Base-by-base conservation (phyloP, 345 rosid genomes). In the Corymbia maculata region DNA sequence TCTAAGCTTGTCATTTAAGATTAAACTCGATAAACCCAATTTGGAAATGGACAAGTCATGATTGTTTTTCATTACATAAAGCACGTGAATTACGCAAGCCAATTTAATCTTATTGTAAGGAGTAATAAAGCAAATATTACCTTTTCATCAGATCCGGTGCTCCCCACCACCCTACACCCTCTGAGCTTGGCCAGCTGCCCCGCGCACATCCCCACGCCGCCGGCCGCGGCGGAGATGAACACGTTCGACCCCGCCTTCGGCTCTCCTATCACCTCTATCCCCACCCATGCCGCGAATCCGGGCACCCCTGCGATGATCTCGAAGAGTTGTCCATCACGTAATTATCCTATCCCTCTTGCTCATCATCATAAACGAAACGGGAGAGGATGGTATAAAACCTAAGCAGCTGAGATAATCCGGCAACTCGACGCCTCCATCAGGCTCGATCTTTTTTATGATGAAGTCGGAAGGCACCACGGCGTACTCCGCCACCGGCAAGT, bases 161-260 rank as follows among this genome's bases (percentile, higher is more conserved):
- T 92, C 52, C 95, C 94, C 21, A 93, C 80, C 22, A 94, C 95
- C n/a, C 90, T 86, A 50, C 94, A 92, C 47, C 94, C 94, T 85
- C 53, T 92, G 55, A 94, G 92, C 87, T 93, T 94, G 26, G 94
- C 94, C 88, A 94, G 87, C 68, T 94, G 93, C 19, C 94, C 94
- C 7, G 95, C 95, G 51, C 53, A 50, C 94, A 94, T 90, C n/a
- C 94, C 95, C 32, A 94, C 95, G 6, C 94, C 94, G 15, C 94
- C 94, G 3, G 94, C 94, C 1, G 95, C 95, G 6, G 94, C 94
- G 7, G 94, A 94, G 64, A 94, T 84, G 75, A 94, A 94, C 32
- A 93, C 90, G 17, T 91, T 92, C 8, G 90, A 86, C 3, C 94
- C 95, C 30, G 88, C 80, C 80, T 90, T 93, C 30, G 89, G 86